Conservation (phyloP, 257 asterid genomes). For the Marsdenia floribunda region DNA sequence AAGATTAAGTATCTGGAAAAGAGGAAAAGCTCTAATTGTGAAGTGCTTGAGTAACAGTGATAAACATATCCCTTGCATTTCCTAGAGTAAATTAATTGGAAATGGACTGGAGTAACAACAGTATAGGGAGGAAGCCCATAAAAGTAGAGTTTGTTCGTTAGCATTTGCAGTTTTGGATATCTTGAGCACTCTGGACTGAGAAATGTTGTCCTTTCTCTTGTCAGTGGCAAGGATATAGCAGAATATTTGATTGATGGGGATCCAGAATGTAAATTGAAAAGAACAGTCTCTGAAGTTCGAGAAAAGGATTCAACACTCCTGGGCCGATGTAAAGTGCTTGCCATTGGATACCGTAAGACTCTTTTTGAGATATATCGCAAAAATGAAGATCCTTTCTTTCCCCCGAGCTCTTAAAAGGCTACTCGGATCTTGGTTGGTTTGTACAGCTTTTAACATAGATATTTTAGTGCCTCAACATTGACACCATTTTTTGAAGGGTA, state of each 20-base stretch:
- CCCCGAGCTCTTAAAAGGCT: background rate
- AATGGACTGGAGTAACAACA: background rate
- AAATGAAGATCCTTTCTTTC: conserved; percentile 6
- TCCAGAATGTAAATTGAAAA: background rate
- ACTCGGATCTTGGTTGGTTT: background rate
- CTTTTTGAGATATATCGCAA: conserved; percentile 8
- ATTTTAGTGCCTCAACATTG: background rate
- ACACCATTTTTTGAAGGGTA: background rate
- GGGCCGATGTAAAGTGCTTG: background rate
- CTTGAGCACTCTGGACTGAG: background rate
- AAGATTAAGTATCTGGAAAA: background rate
- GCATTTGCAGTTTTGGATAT: background rate
- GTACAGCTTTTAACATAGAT: background rate
- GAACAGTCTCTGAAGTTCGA: background rate
- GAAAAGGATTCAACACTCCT: background rate
- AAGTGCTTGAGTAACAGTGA: background rate
- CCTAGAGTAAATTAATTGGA: background rate
- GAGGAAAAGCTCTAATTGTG: background rate
- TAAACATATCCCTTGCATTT: background rate
- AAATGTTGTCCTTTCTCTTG: background rate
- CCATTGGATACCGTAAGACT: background rate
- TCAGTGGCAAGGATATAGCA: conserved; percentile 4
- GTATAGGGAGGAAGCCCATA: background rate
- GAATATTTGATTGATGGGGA: conserved; percentile 2
- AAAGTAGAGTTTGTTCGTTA: background rate